Base-by-base conservation (phyloP, 352 stramenopile species). In the Thalassiosira exigua region DNA sequence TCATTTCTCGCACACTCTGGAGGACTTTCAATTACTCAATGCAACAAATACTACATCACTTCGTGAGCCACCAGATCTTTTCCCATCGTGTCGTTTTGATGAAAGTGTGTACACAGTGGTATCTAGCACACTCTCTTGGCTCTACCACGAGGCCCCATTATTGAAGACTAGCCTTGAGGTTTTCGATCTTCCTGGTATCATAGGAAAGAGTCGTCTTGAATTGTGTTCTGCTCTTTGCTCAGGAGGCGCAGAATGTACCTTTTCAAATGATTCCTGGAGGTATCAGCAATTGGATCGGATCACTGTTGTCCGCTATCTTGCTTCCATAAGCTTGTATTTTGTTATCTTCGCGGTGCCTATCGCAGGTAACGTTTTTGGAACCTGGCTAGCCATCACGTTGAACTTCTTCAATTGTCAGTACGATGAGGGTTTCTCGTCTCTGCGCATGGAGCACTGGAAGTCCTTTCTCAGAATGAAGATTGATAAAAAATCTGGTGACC, bases 391-490 rank as follows among this genome's bases (percentile, higher is more conserved):
- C 22, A 32, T 89, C 19, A 85, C 68, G 21, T 62, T 89, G 57
- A 85, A 81, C 69, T 51, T 78, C 27, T 72, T 89, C n/a, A 82
- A 80, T 21, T 75, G 53, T 50, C 78, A 87, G 72, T 83, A 79
- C 44, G 75, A 89, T 59, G 78, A 83, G 42, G 82, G 77, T 0
- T 89, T 86, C 58, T 86, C 78, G 14, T 74, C 44, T 11, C 56
- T 89, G 9, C 52, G 77, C n/a, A 80, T 87, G 42, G 73, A 86
- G 48, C 78, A 89, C 50, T 85, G 59, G 53, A 89, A 89, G 60
- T 86, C 86, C 70, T 86, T 85, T 27, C 17, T 89, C 0, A 73
- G 62, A 62, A 29, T 84, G 21, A 61, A 81, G 50, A 69, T 76
- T 17, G 61, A 84, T 11, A 33, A 81, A 50, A 66, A n/a, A n/a